Conservation (phyloP, 2,329 filamentous ascomycete species). For the Fusarium sp. region DNA sequence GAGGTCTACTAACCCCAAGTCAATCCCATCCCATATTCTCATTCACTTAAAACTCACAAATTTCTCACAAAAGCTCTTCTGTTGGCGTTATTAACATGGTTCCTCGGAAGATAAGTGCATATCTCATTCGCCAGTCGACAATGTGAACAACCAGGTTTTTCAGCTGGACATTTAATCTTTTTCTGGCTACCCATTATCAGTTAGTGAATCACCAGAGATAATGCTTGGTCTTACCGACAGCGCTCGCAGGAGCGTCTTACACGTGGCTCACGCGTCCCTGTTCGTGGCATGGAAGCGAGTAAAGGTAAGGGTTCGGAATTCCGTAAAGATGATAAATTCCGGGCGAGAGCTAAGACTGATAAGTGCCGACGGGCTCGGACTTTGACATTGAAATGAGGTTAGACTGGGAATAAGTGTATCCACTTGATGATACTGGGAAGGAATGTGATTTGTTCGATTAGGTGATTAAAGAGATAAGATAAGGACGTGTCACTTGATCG, state of each 20-base stretch:
- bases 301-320: constrained; percentile 6
- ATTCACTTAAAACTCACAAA: neutral
- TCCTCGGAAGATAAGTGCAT: constrained; percentile 40
- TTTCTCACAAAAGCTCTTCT: neutral
- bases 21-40: accelerated
- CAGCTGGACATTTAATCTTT: constrained; percentile 44
- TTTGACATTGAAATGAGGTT: neutral
- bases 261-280: constrained; percentile 14
- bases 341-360: neutral
- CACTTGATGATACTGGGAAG: neutral
- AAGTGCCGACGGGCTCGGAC: neutral
- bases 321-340: constrained; percentile 10
- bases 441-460: constrained; percentile 1
- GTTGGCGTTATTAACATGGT: neutral
- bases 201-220: too few relatives aligned
- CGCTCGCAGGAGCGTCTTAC: constrained; percentile 43
- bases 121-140: constrained; percentile 33
- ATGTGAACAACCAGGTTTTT: constrained; percentile 42
- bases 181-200: constrained; percentile 26
- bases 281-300: constrained; percentile 11
- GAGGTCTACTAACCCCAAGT: neutral
- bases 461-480: neutral
- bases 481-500: constrained; percentile 23
- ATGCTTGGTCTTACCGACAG: constrained; percentile 29
- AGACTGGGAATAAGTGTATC: neutral